Evolutionary conservation across 768 basidiomycete genomes (phyloP).

Genomic region (Naematelia encephala): DNA sequence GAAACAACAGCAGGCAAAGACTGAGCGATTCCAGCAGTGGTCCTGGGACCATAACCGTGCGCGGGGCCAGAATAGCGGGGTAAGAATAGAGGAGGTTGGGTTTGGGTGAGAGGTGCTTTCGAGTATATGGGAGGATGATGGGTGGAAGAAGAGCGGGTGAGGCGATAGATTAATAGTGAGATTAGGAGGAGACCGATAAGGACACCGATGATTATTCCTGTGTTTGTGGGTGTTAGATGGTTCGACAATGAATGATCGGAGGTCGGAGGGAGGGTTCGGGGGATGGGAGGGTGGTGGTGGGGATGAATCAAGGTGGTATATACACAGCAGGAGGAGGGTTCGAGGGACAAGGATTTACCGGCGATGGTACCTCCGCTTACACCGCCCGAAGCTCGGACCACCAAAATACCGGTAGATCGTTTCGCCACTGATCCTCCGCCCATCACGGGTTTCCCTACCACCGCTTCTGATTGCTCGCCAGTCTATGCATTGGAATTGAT

Average conservation of each 20-base stretch:
- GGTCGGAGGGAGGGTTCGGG: constrained; percentile 1
- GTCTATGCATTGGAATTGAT: no score
- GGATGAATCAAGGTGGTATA: no score
- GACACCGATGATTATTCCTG: constrained; percentile 13
- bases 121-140: not conserved
- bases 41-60: no score
- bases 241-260: not conserved
- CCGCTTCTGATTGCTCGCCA: no score
- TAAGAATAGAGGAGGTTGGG: not conserved
- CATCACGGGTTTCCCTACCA: no score
- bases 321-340: no score
- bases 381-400: not conserved
- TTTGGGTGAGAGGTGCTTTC: not conserved
- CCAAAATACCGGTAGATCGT: no score
- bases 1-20: not conserved
- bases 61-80: not conserved
- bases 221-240: not conserved
- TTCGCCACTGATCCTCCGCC: no score
- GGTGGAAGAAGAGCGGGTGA: not conserved
- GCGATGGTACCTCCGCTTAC: not conserved
- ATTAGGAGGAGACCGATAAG: not conserved
- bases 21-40: not conserved
- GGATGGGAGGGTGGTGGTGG: no score
- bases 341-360: not conserved
- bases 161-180: constrained; percentile 1